A percentile compares a stretch with the other conserved stretches of the same genome.
Conservation (phyloP, 768 basidiomycete genomes). For the Pleurotus salmoneostramineus region DNA sequence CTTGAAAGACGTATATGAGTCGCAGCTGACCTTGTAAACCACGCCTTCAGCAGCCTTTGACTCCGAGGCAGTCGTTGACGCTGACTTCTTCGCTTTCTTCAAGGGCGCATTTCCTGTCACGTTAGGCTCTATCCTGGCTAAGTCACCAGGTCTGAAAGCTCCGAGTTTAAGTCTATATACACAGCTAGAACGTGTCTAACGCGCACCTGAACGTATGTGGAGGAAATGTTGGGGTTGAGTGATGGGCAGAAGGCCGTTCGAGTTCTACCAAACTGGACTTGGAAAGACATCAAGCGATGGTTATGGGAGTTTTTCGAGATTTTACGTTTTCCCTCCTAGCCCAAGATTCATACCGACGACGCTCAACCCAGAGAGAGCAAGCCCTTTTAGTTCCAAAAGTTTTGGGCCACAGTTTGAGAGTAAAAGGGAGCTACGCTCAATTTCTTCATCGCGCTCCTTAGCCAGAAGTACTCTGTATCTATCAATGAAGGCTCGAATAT, state of each 20-base stretch:
- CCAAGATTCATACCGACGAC: slow-evolving; percentile 74
- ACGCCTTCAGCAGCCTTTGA: slow-evolving; percentile 65
- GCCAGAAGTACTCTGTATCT: slow-evolving; percentile 65
- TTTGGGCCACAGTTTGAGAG: slow-evolving; percentile 81
- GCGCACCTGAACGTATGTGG: slow-evolving; percentile 80
- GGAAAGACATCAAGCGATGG: slow-evolving; percentile 18
- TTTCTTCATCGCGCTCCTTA: slow-evolving; percentile 79
- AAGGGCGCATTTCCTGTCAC: slow-evolving; percentile 32
- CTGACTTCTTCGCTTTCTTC: slow-evolving; percentile 39
- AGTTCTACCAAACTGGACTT: slow-evolving; percentile 79
- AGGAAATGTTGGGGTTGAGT: slow-evolving; percentile 66
- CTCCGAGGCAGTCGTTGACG: slow-evolving; percentile 37
- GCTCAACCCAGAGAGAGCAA: slow-evolving; percentile 74
- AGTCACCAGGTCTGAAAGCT: slow-evolving; percentile 71
- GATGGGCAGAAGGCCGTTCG: slow-evolving; percentile 78
- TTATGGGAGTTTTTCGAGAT: neutral
- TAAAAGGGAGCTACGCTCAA: slow-evolving; percentile 73
- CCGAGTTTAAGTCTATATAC: neutral
- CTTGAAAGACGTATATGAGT: neutral
- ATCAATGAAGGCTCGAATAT: slow-evolving; percentile 56
- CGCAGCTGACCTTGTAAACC: slow-evolving; percentile 66
- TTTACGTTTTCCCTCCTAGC: slow-evolving; percentile 88
- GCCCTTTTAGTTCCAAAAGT: slow-evolving; percentile 83
- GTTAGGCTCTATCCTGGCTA: slow-evolving; percentile 81
- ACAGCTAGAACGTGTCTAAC: neutral